A percentile compares a stretch with the other conserved stretches of the same genome.
phyloP scores from a whole-genome alignment of 2,329 filamentous ascomycete species.

The Pseudogymnoascus sp. region DNA sequence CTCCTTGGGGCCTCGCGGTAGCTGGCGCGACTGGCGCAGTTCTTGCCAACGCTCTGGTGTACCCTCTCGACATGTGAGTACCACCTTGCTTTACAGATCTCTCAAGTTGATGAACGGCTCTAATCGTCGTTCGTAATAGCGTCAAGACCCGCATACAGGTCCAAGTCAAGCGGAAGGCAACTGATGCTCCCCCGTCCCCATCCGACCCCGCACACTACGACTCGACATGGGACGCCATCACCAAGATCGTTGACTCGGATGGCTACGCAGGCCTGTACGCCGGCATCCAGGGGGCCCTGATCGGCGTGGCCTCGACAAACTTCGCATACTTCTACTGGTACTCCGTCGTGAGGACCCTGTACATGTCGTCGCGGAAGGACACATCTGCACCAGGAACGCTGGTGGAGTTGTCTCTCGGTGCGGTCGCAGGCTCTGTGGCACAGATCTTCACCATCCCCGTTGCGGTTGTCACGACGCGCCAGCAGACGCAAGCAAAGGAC shows the following conservation, averaged over 20 bases:
- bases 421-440: constrained; percentile 79
- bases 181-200: constrained; percentile 35
- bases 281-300: constrained; percentile 75
- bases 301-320: constrained; percentile 94
- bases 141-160: constrained; percentile 96
- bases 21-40: constrained; percentile 91
- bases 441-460: constrained; percentile 97
- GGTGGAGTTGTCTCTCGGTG: constrained; percentile 76
- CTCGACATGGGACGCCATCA: constrained; percentile 81
- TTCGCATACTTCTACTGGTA: constrained; percentile 99
- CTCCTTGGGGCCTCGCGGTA: constrained; percentile 87
- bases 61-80: constrained; percentile 90
- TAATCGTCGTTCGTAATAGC: constrained; percentile 39
- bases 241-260: constrained; percentile 74
- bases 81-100: neutral
- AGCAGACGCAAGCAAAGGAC: constrained; percentile 81
- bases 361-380: constrained; percentile 54
- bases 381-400: constrained; percentile 66
- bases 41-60: constrained; percentile 89
- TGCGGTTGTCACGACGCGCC: constrained; percentile 87
- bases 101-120: neutral
- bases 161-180: constrained; percentile 64
- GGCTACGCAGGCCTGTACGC: constrained; percentile 78
- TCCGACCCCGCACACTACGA: constrained; percentile 65
- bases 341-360: constrained; percentile 75